phyloP scores from a whole-genome alignment of 257 asterid species.

The Echites panduratus region DNA sequence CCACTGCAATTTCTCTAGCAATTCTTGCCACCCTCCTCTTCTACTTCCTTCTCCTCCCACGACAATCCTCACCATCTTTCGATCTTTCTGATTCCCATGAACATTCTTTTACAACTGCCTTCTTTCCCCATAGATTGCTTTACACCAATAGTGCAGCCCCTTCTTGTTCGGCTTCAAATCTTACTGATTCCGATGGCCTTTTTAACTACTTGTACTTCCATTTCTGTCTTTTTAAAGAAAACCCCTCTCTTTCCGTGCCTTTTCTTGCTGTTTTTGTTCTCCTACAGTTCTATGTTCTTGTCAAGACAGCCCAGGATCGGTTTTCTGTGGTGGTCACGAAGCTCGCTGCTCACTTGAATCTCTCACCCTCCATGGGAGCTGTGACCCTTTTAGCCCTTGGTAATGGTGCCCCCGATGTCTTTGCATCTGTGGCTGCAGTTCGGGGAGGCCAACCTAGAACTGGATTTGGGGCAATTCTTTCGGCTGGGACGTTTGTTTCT shows the following conservation, averaged over 20 bases:
- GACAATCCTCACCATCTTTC: conserved; percentile 3
- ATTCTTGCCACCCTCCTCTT: conserved; percentile 41
- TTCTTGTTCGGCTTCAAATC: conserved; percentile 34
- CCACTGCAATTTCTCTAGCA: conserved; percentile 35
- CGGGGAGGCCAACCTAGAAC: conserved; percentile 81
- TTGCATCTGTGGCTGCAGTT: conserved; percentile 91
- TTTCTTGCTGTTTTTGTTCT: conserved; percentile 46
- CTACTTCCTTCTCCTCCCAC: conserved; percentile 37
- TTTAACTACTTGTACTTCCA: conserved; percentile 60
- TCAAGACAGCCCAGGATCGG: conserved; percentile 86
- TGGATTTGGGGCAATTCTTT: conserved; percentile 91
- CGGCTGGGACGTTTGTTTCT: conserved; percentile 95
- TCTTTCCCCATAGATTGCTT: conserved; percentile 26
- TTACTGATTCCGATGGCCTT: conserved; percentile 50
- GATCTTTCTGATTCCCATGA: conserved; percentile 8
- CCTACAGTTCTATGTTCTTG: conserved; percentile 73
- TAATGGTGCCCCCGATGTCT: conserved; percentile 97
- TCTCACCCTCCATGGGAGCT: conserved; percentile 96
- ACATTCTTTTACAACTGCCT: conserved; percentile 11
- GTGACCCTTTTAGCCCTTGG: conserved; percentile 92
- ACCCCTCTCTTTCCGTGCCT: conserved; percentile 56
- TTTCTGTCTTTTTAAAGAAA: conserved; percentile 44
- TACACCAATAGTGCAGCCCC: conserved; percentile 15
- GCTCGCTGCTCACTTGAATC: conserved; percentile 55
- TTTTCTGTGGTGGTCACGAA: conserved; percentile 83